These are phyloP conservation scores for Botrytis medusae DNA, from an alignment of 2,329 filamentous ascomycete species.

Conservation along the genomic window DNA sequence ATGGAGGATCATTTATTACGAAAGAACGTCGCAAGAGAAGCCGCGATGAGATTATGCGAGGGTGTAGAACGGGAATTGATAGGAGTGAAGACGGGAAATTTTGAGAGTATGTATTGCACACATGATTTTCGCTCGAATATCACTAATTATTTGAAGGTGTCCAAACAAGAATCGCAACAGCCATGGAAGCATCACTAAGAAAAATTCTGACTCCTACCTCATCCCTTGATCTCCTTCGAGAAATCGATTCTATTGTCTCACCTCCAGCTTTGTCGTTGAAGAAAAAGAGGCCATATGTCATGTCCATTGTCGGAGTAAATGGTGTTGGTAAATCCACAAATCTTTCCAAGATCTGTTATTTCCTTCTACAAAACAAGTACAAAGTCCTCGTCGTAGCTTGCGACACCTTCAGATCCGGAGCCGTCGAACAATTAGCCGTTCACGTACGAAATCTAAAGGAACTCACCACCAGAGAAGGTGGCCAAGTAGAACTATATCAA, in stretches of 20 bases:
- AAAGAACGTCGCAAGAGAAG: slow-evolving; percentile 96
- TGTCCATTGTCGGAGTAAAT: slow-evolving; percentile 97
- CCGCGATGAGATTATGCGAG: slow-evolving; percentile 84
- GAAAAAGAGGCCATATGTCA: slow-evolving; percentile 81
- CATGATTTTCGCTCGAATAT: not conserved
- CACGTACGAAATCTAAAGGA: slow-evolving; percentile 94
- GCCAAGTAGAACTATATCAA: slow-evolving; percentile 86
- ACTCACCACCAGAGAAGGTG: slow-evolving; percentile 78
- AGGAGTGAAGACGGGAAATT: slow-evolving; percentile 86
- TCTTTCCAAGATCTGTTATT: slow-evolving; percentile 96
- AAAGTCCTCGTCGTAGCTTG: slow-evolving; percentile 90
- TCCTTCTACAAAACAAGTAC: slow-evolving; percentile 95
- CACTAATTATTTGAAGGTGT: slow-evolving; percentile 53
- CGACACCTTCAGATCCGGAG: slow-evolving; percentile 95
- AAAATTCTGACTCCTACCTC: slow-evolving; percentile 96
- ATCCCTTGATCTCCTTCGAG: slow-evolving; percentile 89
- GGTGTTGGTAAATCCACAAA: slow-evolving; percentile 98
- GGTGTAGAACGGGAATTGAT: slow-evolving; percentile 88
- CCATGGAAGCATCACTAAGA: slow-evolving; percentile 88
- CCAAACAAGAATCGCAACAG: slow-evolving; percentile 76
- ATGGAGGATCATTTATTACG: slow-evolving; percentile 94
- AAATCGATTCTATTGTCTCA: slow-evolving; percentile 77
- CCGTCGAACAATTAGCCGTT: slow-evolving; percentile 93
- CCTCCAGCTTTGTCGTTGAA: slow-evolving; percentile 63
- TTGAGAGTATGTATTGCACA: slow-evolving; percentile 60